A percentile compares a stretch with the other conserved stretches of the same genome.
Conservation (phyloP, 306 rosid genomes). For the Quillaja saponaria region DNA sequence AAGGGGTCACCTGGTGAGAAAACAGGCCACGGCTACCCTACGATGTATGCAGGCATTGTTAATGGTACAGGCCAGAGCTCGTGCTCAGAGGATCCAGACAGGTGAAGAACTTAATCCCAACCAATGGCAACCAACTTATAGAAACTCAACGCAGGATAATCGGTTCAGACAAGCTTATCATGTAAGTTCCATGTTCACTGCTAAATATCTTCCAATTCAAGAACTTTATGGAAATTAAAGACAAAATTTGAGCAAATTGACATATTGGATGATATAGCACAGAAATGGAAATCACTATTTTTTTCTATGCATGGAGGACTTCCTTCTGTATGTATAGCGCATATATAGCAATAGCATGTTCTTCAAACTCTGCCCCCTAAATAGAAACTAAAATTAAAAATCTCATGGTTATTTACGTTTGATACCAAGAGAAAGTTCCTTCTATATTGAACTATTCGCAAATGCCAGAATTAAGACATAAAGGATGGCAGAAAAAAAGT, state of each 20-base stretch:
- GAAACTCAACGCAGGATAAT: conserved; percentile 52
- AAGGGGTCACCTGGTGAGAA: conserved; percentile 90
- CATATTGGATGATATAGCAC: background rate
- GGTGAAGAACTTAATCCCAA: conserved; percentile 46
- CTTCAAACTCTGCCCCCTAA: no score
- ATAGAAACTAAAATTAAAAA: no score
- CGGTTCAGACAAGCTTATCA: conserved; percentile 43
- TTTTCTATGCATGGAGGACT: background rate
- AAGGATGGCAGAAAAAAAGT: background rate
- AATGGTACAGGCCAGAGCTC: conserved; percentile 88
- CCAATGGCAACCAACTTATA: conserved; percentile 46
- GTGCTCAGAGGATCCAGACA: conserved; percentile 67
- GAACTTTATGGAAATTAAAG: background rate
- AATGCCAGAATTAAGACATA: background rate
- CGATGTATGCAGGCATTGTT: conserved; percentile 92
- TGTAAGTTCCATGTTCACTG: conserved; percentile 46
- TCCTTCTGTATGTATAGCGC: no score
- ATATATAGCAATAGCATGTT: no score
- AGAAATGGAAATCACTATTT: conserved; percentile 7
- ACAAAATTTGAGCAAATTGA: conserved; percentile 3
- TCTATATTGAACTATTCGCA: background rate
- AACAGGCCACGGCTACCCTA: conserved; percentile 71
- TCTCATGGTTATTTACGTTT: background rate
- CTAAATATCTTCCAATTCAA: conserved; percentile 17
- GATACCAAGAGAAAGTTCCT: background rate